Evolutionary conservation across 2,329 filamentous ascomycete genomes (phyloP), one percentile per base, ranked within the genome.

Genomic region (Stemphylium vesicarium): DNA sequence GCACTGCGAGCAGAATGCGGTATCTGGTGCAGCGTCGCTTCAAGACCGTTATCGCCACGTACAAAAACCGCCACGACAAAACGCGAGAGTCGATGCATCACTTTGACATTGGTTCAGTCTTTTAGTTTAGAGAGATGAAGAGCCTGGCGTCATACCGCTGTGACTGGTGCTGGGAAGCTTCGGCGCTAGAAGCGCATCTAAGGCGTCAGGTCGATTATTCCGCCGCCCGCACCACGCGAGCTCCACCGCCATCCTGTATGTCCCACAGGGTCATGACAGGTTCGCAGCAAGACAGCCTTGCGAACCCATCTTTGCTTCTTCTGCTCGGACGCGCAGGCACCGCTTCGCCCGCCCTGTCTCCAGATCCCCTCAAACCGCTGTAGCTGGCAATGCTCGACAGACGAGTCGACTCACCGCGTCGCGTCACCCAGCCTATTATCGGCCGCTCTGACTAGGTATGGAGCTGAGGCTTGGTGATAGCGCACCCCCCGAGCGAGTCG

Each of bases 401-500:
- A 3, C 9, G 26, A 29, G 5, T 10, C 8, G 10, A 29, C 26
- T 4, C 22, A 24, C 22, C 31, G 9, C 3, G 13, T 15, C 38
- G 38, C 37, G 22, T 20, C 4, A 20, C 10, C 11, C 37, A 20
- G 18, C 18, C 18, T 22, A 36, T n/a, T 31, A 31, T 18, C 29
- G 36, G 16, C 43, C 31, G 43, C 49, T 48, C 47, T 44, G 52
- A 49, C 55, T n/a, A n/a, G n/a, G n/a, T 50, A 38, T 40, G 50
- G 53, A 58, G 22, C 54, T 61, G 59, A 59, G 54, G 56, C 56
- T 54, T 56, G 49, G 46, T 24, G 38, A 48, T 50, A 49, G 45
- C 40, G 45, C 37, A 29, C 7, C 26, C 8, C 45, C 38, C 22
- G 38, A 39, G 42, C 53, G 52, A 45, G 51, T 63, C 50, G 56